These are phyloP conservation scores for Gloeopeniophorella convolvens DNA, from an alignment of 768 basidiomycete genomes.

Conservation along the genomic window DNA sequence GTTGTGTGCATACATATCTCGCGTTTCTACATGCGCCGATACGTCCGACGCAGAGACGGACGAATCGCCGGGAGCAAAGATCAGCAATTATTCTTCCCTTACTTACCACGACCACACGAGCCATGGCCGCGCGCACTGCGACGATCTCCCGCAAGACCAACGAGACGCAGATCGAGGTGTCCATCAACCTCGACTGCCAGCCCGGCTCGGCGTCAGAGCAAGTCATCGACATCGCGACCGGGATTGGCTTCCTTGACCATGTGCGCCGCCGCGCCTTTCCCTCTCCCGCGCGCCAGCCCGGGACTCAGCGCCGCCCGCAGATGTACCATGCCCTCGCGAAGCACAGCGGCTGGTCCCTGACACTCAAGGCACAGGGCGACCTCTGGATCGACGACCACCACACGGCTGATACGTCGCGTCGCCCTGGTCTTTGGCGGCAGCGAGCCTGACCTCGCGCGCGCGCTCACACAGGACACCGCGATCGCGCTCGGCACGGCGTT, in stretches of 20 bases:
- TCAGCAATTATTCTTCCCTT: neutral
- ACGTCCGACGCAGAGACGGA: no score
- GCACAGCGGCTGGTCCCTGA: slow-evolving; percentile 90
- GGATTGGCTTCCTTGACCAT: slow-evolving; percentile 98
- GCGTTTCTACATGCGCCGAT: no score
- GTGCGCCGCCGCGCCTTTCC: slow-evolving; percentile 37
- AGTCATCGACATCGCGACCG: slow-evolving; percentile 80
- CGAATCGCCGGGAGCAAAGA: no score
- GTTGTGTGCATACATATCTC: no score
- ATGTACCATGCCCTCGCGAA: slow-evolving; percentile 98
- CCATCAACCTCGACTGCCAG: slow-evolving; percentile 72
- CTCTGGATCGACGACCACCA: slow-evolving; percentile 99
- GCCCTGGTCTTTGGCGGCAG: neutral
- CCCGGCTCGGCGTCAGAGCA: slow-evolving; percentile 59
- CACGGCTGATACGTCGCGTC: slow-evolving; percentile 79
- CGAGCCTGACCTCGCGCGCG: slow-evolving; percentile 10
- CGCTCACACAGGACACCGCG: slow-evolving; percentile 72
- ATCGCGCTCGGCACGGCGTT: slow-evolving; percentile 86
- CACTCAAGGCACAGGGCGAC: slow-evolving; percentile 89
- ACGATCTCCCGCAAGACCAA: slow-evolving; percentile 77
- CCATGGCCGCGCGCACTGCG: slow-evolving; percentile 49
- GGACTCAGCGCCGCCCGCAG: slow-evolving; percentile 35
- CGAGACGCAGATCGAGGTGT: slow-evolving; percentile 87
- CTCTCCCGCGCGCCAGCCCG: no score
- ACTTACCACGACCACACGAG: slow-evolving; percentile 17